Evolutionary conservation across 1,139 yeast genomes (phyloP), one percentile per base, ranked within the genome.

Genomic region (Yamadazyma epiphylla): DNA sequence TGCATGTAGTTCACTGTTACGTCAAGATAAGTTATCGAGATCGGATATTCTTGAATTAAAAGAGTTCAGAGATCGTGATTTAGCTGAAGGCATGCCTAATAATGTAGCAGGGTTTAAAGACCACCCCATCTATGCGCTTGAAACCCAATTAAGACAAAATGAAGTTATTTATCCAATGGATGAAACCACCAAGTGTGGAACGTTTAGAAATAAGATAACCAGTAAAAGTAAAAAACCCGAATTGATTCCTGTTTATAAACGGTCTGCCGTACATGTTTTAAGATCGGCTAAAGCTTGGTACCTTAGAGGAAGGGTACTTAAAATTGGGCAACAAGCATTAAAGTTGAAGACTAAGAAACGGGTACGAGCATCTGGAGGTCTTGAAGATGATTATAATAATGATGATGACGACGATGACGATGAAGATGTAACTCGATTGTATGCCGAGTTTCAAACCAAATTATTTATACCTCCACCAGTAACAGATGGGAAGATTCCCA

Each of bases 271-370:
- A 2, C 66, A 75, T 30, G 49, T 51, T 3, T 70, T 89, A 16
- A 64, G 79, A 35, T 78, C 94, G 0, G 86, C 95, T 0, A 77
- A 77, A 43, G 87, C 84, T 2, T 91, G 98, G 98, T 86, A 81
- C 48, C 71, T 83, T 60, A 60, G 71, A 30, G 99, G 98, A 0
- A 60, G 96, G 16, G 70, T 80, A 0, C 54, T 94, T 23, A 85
- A 79, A 43, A 54, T 77, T 0, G 95, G 95, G 0, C 78, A 67
- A 17, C 77, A 77, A 37, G 82, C 94, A 1, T 46, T 81, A 45
- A 77, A 83, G 49, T 57, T 60, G 5, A 34, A 39, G 27, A 19
- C 26, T 26, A 15, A 39, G 30, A 25, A 32, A 51, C 40, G 10
- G 10, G 7, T 17, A 10, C 35, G 32, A 40, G 29, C 31, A 35